Percentiles rank a stretch among this genome's conserved stretches.
Conservation (phyloP, 1,284 basidiomycete species). For the Cystobasidiaceae sp. region DNA sequence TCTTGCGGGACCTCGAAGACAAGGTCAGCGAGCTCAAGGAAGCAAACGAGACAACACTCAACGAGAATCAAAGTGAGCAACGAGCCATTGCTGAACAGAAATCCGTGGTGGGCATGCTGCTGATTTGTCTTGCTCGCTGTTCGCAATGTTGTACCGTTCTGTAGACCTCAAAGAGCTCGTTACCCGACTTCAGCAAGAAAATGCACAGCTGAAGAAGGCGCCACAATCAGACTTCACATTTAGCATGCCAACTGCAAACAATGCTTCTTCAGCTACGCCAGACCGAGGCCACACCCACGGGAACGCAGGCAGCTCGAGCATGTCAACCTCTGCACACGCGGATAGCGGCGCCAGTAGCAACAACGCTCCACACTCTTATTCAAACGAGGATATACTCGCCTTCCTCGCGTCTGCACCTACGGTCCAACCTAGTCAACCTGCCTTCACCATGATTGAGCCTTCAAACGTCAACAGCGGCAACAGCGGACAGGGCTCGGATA, state of each 20-base stretch:
- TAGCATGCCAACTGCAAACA: neutral
- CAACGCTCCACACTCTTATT: neutral
- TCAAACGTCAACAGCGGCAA: neutral
- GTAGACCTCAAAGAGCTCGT: constrained; percentile 22
- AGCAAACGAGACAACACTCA: constrained; percentile 21
- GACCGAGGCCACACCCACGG: neutral
- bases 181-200: constrained; percentile 18
- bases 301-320: neutral
- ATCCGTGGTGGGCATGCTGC: no score
- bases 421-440: neutral
- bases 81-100: neutral
- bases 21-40: constrained; percentile 36
- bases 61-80: constrained; percentile 36
- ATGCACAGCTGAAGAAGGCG: constrained; percentile 5
- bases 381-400: constrained; percentile 6
- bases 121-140: no score
- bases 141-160: neutral
- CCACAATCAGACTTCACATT: constrained; percentile 25
- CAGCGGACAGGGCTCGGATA: neutral
- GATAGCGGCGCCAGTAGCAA: neutral
- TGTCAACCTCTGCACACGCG: no score
- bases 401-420: constrained; percentile 4
- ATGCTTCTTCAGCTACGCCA: neutral
- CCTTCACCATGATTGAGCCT: constrained; percentile 24
- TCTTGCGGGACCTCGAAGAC: constrained; percentile 40